Evolutionary conservation across 73 alveolate genomes (phyloP), one percentile per base, ranked within the genome.

Genomic region (Breviolum minutum): DNA sequence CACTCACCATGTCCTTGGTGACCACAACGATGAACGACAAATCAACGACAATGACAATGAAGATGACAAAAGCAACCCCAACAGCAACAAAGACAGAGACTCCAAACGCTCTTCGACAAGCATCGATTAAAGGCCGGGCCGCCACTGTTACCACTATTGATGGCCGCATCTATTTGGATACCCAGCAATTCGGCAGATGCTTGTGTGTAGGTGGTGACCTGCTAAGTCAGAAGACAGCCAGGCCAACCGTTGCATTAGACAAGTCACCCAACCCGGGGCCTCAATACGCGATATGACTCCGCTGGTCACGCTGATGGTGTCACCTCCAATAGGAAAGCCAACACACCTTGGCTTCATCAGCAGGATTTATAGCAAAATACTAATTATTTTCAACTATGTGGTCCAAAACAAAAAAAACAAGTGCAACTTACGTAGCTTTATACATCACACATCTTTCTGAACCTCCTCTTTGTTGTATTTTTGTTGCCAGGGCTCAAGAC

Each of bases 141-240:
- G 14, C 99, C 99, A 77, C 94, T 79, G 73, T 94, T 94, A 94
- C 99, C 99, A 71, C 99, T 94, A 85, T 94, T 94, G 63, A 94
- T 94, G 94, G 99, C 99, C 19, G 99, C 99, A 60, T 94, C 99
- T 79, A 94, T 94, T 66, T 94, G 99, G 70, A 94, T 94, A 63
- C 99, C 99, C 79, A 94, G 85, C 94, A 94, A 40, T 71, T 94
- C 99, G 7, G 99, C 99, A 63, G 92, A 79, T 74, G 94, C 99
- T 54, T 94, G 99, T 40, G 99, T 94, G 99, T 94, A 94, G 48
- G 99, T 94, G 62, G 99, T 94, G 30, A 94, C 99, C 99, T 94
- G 94, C 8, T 24, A 70, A 8, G 68, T 29, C 54, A 54, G 22
- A 17, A 10, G 71, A 81, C 48, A 16, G 20, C 24, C 19, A 26